Evolutionary conservation across 1,284 basidiomycete species (phyloP).

Genomic region (Microbotryum lychnidis-dioicae): DNA sequence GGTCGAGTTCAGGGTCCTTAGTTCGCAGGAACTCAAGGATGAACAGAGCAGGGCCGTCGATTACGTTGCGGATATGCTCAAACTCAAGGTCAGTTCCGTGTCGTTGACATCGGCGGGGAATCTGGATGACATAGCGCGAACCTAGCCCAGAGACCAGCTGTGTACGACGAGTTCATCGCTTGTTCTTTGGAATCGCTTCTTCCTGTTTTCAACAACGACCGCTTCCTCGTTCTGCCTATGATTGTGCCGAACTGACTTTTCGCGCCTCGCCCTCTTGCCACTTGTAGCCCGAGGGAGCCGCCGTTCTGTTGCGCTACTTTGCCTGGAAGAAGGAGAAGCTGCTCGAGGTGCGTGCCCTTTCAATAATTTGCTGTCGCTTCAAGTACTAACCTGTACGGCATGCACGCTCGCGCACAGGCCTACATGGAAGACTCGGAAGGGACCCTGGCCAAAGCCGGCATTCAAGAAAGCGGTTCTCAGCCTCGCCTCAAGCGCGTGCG

Average conservation of each 20-base stretch:
- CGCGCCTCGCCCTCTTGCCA: slow-evolving; percentile 1
- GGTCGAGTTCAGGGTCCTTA: slow-evolving; percentile 37
- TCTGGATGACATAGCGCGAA: no score
- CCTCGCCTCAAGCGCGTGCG: slow-evolving; percentile 38
- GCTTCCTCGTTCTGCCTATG: not conserved
- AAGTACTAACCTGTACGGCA: slow-evolving; percentile 41
- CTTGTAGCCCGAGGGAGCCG: slow-evolving; percentile 51
- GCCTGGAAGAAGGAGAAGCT: slow-evolving; percentile 94
- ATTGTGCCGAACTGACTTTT: not conserved
- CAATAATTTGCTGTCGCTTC: slow-evolving; percentile 13
- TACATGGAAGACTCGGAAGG: slow-evolving; percentile 80
- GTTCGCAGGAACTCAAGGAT: slow-evolving; percentile 52
- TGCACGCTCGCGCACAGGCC: slow-evolving; percentile 49
- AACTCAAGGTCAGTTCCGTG: slow-evolving; percentile 61
- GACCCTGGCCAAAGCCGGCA: slow-evolving; percentile 64
- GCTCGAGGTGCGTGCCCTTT: slow-evolving; percentile 39
- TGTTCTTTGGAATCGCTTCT: no score
- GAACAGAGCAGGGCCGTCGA: slow-evolving; percentile 68
- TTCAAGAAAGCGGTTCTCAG: slow-evolving; percentile 38
- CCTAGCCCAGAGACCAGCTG: no score
- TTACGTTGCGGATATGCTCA: slow-evolving; percentile 75
- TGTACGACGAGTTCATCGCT: no score
- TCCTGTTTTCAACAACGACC: no score
- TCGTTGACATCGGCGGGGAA: slow-evolving; percentile 11
- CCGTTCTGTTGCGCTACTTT: slow-evolving; percentile 73